Conservation (phyloP, 352 stramenopile genomes). For the Nannochloropsis limnetica region DNA sequence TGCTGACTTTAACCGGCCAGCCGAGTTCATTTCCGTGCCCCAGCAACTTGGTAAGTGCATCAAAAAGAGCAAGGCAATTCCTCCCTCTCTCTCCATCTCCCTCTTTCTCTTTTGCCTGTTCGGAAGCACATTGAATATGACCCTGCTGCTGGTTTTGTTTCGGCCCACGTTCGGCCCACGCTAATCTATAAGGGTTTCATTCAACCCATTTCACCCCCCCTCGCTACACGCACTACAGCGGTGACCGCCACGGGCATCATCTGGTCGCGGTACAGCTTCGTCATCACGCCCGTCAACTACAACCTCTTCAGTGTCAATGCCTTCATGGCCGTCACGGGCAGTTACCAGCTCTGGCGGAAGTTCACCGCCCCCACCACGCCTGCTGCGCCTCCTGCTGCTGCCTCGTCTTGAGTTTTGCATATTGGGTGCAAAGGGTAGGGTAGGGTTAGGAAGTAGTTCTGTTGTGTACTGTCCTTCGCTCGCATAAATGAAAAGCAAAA, state of each 20-base stretch:
- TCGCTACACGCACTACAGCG: constrained; percentile 51
- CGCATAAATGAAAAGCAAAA: no score
- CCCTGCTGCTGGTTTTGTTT: no score
- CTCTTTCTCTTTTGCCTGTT: background rate
- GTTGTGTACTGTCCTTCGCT: background rate
- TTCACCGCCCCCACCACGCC: background rate
- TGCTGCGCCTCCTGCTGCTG: background rate
- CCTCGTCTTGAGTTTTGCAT: background rate
- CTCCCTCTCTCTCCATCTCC: background rate
- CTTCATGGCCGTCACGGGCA: constrained; percentile 72
- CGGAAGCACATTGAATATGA: background rate
- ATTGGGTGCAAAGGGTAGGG: background rate
- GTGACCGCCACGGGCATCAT: constrained; percentile 72
- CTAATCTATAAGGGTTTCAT: background rate
- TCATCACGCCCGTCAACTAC: constrained; percentile 78
- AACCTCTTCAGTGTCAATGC: constrained; percentile 77
- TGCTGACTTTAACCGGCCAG: constrained; percentile 66
- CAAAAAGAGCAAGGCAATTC: background rate
- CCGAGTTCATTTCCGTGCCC: constrained; percentile 67
- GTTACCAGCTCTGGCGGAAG: constrained; percentile 71
- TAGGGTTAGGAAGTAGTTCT: background rate
- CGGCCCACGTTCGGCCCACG: no score
- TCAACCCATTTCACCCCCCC: background rate
- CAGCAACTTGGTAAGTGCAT: constrained; percentile 58
- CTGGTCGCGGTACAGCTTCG: constrained; percentile 73